phyloP scores from a whole-genome alignment of 2,329 filamentous ascomycete species.

The Claviceps capensis region DNA sequence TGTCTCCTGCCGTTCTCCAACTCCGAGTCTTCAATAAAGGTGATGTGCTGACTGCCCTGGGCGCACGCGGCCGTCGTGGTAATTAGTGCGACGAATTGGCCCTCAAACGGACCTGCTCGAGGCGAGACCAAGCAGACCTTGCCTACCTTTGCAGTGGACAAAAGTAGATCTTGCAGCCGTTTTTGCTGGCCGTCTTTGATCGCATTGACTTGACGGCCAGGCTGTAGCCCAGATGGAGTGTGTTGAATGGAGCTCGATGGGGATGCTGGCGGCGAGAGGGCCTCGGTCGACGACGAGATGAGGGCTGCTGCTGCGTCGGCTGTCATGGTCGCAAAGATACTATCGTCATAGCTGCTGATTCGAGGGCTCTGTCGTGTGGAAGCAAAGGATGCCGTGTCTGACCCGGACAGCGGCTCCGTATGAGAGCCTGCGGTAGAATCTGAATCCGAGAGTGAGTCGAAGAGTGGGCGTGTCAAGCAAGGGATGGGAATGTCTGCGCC shows the following conservation, averaged over 20 bases:
- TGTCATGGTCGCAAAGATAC: constrained; percentile 7
- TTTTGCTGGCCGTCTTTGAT: not conserved
- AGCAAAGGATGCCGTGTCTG: not conserved
- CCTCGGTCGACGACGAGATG: constrained; percentile 3
- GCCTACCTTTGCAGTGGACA: constrained; percentile 25
- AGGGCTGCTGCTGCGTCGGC: constrained; percentile 5
- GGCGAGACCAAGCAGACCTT: constrained; percentile 30
- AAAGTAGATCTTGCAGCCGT: constrained; percentile 24
- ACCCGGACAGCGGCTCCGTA: not conserved
- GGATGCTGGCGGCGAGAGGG: not conserved
- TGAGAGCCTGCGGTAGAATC: not conserved
- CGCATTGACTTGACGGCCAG: not conserved
- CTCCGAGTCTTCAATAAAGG: constrained; percentile 18
- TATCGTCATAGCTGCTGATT: constrained; percentile 5
- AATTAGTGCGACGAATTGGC: constrained; percentile 33
- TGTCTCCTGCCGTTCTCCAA: constrained; percentile 27
- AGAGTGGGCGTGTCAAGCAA: not conserved
- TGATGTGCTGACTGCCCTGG: constrained; percentile 15
- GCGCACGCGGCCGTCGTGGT: constrained; percentile 18
- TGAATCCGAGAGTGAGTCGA: not conserved
- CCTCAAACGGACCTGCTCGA: constrained; percentile 36
- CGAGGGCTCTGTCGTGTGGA: not conserved
- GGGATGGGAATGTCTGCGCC: not conserved
- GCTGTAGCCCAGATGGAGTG: not conserved
- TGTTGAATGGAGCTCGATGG: not conserved